Base-by-base conservation (phyloP, 495 filamentous ascomycete species). In the Hypoxylon intermedium region DNA sequence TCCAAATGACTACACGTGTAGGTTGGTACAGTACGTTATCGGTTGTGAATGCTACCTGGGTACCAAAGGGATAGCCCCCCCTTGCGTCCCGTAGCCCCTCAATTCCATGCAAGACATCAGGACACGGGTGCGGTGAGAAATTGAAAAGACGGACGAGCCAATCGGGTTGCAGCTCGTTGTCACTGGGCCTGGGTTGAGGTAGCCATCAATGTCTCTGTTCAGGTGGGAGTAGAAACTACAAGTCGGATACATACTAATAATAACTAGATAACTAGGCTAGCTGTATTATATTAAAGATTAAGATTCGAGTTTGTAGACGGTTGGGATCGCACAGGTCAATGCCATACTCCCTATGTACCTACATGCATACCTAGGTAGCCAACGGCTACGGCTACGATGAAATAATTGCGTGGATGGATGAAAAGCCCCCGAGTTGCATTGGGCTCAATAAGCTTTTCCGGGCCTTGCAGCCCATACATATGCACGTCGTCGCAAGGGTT, bases 401-500 rank as follows among this genome's bases (percentile, higher is more conserved):
- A 33, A 31, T 20, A 26, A 47, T 24, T 6, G 31, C 31, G 31
- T 34, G 3, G 20, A 51, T 16, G 21, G 48, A 51, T 30, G 21
- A 41, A 51, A 53, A 20, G 37, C 15, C 23, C 49, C 23, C 37
- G n/a, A 2, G 30, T 42, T 24, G 26, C 42, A 43, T 49, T 58
- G 21, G 46, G 46, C 47, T 58, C 40, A 59, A 59, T 59, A 59
- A 59, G 40, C 36, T 51, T 58, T 51, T 41, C 23, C 13, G 42
- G 44, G 31, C 53, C 42, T 56, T 50, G 46, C 46, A 47, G 36
- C 28, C 30, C 19, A 37, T 40, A 26, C 15, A 11, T 53, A 51
- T 51, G 41, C 50, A 54, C 28, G 41, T 54, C 28, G 41, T 54
- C 19, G 18, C 30, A 54, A n/a, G 40, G 28, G 9, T 54, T 45